Base-by-base conservation (phyloP, 2,329 filamentous ascomycete genomes). In the Cladobotryum mycophilum region DNA sequence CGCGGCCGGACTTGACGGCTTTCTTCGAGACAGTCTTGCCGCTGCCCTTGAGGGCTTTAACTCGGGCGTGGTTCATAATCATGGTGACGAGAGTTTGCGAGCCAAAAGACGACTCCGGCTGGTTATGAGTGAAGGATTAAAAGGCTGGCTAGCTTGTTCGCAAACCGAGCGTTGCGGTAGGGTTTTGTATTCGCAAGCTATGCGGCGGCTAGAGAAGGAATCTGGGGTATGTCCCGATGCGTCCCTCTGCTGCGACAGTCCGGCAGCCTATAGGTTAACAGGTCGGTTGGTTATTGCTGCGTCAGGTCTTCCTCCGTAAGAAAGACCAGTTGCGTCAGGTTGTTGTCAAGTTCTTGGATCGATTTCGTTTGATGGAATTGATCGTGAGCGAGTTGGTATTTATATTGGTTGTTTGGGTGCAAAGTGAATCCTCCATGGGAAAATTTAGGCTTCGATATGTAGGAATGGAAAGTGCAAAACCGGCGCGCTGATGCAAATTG, bases 21-120 rank as follows among this genome's bases (percentile, higher is more conserved):
- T 88, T 89, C 60, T 76, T 78, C 43, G 86, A 89, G 34, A 81
- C 70, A 14, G 85, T 89, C 72, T 89, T 89, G 64, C 80, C 79
- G 70, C 81, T 83, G 69, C 85, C 83, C 55, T 76, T 72, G 52
- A 88, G 79, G 46, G 81, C 84, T 67, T 86, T 84, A 63, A 86
- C 84, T 59, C 83, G 75, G 49, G 80, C 72, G 61, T 85, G 81
- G 62, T 78, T 81, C 82, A 86, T 86, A 36, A 30, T 60, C 47
- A 48, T 13, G 34, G 40, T 46, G 34, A 25, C 41, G 41, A n/a
- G 20, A 9, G 18, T 34, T 44, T 18, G 25, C 6, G 25, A 11
- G 25, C 25, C 25, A 30, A 11, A 11, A 8, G 9, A 5, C 6
- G 25, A 30, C 25, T 8, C 25, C 25, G 25, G 25, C 25, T 11